Evolutionary conservation across 2,329 filamentous ascomycete genomes (phyloP), one percentile per base, ranked within the genome.

Genomic region (Pseudopyricularia cyperi): DNA sequence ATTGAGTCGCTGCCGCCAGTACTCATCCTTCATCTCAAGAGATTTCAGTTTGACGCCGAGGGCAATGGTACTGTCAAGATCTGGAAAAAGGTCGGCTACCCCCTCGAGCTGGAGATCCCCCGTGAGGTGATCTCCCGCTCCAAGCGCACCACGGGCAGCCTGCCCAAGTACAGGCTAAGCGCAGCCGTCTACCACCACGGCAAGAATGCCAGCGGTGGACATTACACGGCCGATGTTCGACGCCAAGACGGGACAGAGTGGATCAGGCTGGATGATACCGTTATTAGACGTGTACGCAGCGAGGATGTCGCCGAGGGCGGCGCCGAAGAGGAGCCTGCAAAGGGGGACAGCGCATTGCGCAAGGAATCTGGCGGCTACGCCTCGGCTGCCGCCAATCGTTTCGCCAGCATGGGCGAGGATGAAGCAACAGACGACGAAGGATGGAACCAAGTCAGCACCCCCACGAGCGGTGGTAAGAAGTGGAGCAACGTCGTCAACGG

Each of bases 71-170:
- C 89, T 0, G 85, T 95, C 62, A 98, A 98, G 74, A 95, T 97
- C 57, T 96, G 91, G 88, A 98, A 97, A 73, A 95, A 91, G 71
- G 77, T 98, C 54, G 91, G 89, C 19, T 98, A 98, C 62, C 93
- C 93, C 0, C 73, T 98, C 28, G 90, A 97, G 62, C 75, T 98
- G 50, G 91, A 97, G 64, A 89, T 98, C 56, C 93, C 93, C 0
- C 85, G 84, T 53, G 91, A 97, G 63, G 85, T 89, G 9, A 85
- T 98, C 61, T 85, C 89, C 11, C 81, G 84, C 30, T 79, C 85
- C 61, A 85, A 83, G 64, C 80, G 85, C 51, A 81, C 84, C 57
- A 82, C 83, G 44, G 65, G 66, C n/a, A 80, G 82, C 2, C 73
- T 87, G 54, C 89, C 90, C 4, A 87, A 83, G 63, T 98, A 97